These are phyloP conservation scores for Aspergillus hortae DNA, from an alignment of 2,329 filamentous ascomycete species.

Conservation along the genomic window DNA sequence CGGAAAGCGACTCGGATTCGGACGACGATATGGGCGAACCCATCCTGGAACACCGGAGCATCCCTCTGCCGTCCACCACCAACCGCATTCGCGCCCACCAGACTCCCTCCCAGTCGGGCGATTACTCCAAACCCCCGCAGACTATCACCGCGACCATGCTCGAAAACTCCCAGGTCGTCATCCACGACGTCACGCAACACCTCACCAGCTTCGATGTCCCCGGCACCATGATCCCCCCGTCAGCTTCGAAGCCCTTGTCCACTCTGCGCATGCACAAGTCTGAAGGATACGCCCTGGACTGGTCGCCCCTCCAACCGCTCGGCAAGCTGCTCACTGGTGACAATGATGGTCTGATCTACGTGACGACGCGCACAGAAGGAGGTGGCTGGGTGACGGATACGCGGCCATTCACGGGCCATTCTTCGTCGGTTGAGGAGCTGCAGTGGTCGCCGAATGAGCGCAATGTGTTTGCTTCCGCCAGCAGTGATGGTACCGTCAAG, in stretches of 20 bases:
- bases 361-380: conserved; percentile 79
- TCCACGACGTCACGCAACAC: conserved; percentile 91
- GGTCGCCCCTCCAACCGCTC: conserved; percentile 76
- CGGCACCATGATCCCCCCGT: conserved; percentile 71
- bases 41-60: conserved; percentile 87
- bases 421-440: conserved; percentile 83
- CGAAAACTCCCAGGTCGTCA: conserved; percentile 81
- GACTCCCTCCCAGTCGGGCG: conserved; percentile 60
- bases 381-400: conserved; percentile 87
- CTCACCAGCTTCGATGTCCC: conserved; percentile 86
- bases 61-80: conserved; percentile 80
- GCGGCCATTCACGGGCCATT: conserved; percentile 78
- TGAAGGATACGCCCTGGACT: conserved; percentile 96
- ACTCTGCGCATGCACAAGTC: conserved; percentile 87
- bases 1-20: conserved; percentile 64
- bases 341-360: conserved; percentile 83
- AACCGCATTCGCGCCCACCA: conserved; percentile 92
- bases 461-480: conserved; percentile 91
- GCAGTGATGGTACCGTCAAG: conserved; percentile 89
- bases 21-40: conserved; percentile 78
- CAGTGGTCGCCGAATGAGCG: conserved; percentile 95
- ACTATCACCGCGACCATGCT: conserved; percentile 91
- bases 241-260: conserved; percentile 82
- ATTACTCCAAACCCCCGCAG: conserved; percentile 67
- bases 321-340: conserved; percentile 91